Evolutionary conservation across 805 yeast genomes (phyloP).

Genomic region (Wickerhamiella occidentalis): DNA sequence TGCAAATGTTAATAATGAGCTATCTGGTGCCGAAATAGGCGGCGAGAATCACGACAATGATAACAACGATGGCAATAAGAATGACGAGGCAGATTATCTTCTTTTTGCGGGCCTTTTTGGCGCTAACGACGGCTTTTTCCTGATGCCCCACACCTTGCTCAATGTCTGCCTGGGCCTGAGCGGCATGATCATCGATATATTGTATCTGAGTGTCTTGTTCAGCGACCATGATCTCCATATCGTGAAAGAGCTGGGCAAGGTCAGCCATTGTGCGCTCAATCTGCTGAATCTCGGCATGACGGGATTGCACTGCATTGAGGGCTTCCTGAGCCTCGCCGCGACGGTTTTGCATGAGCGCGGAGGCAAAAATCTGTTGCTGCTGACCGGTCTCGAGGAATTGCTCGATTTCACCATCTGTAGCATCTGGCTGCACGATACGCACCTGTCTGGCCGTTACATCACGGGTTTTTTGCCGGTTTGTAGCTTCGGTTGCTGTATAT

Average conservation of each 20-base stretch:
- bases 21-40: constrained; percentile 8
- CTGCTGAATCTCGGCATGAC: constrained; percentile 90
- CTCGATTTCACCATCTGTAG: constrained; percentile 64
- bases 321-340: constrained; percentile 79
- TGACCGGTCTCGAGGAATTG: constrained; percentile 71
- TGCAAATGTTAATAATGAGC: neutral
- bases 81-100: constrained; percentile 59
- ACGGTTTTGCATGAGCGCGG: constrained; percentile 43
- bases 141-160: constrained; percentile 94
- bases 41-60: constrained; percentile 20
- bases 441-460: constrained; percentile 88
- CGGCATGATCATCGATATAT: constrained; percentile 68
- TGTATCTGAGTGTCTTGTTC: constrained; percentile 87
- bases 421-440: constrained; percentile 46
- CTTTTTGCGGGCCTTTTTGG: constrained; percentile 82
- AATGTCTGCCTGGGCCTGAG: constrained; percentile 74
- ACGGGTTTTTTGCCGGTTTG: constrained; percentile 70
- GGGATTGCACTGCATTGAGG: constrained; percentile 84
- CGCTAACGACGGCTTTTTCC: constrained; percentile 74
- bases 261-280: constrained; percentile 94
- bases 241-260: constrained; percentile 84
- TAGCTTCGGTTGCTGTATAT: constrained; percentile 74
- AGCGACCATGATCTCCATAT: constrained; percentile 90
- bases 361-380: constrained; percentile 86
- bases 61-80: constrained; percentile 22